phyloP scores from a whole-genome alignment of 148 eudicot species.

The Simmondsia chinensis region DNA sequence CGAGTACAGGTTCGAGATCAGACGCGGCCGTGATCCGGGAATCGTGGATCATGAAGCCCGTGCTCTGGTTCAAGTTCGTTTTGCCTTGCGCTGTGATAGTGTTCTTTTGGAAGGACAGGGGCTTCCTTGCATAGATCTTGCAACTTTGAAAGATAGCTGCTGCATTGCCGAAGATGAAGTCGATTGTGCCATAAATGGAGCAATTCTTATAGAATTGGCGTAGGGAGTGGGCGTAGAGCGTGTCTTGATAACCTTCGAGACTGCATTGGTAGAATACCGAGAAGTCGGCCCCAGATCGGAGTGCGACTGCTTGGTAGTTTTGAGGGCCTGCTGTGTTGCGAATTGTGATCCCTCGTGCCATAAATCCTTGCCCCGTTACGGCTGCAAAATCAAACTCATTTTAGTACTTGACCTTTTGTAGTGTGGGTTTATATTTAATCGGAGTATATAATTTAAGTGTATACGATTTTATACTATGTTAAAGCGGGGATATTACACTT shows the following conservation, averaged over 20 bases:
- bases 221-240: conserved; percentile 75
- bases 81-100: conserved; percentile 87
- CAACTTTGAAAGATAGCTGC: conserved; percentile 76
- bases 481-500: too few species aligned
- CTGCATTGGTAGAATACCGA: conserved; percentile 79
- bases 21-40: too few species aligned
- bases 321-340: conserved; percentile 67
- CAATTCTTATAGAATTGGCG: conserved; percentile 95
- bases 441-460: too few species aligned
- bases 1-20: too few species aligned
- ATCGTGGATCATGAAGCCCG: conserved; percentile 69
- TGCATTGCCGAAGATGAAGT: conserved; percentile 88
- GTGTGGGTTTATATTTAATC: too few species aligned
- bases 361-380: conserved; percentile 76
- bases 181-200: conserved; percentile 69
- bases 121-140: conserved; percentile 46
- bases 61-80: conserved; percentile 56
- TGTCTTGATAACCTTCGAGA: conserved; percentile 91
- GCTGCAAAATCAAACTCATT: conserved; percentile 37
- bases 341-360: conserved; percentile 78
- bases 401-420: too few species aligned
- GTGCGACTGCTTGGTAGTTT: conserved; percentile 71
- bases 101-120: conserved; percentile 54
- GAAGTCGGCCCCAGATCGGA: conserved; percentile 72
- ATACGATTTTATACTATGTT: too few species aligned